Base-by-base conservation (phyloP, 1,139 yeast species). In the Hansenula lynferdii region DNA sequence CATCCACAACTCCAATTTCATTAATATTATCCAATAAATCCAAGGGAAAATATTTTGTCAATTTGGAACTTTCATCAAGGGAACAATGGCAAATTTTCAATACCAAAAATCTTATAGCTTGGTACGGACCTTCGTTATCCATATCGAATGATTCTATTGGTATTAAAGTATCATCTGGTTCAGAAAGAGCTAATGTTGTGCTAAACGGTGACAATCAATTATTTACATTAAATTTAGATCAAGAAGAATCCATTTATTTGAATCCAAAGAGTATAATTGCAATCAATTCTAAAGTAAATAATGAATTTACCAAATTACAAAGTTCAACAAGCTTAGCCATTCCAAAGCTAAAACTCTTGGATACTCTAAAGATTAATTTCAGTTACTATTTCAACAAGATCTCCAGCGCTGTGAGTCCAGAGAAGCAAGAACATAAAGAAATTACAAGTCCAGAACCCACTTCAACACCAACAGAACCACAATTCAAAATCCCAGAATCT, bases 1-100 rank as follows among this genome's bases (percentile, higher is more conserved):
- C 50, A 2, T 53, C 60, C 2, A 51, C 50, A 3, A 45, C 47
- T 7, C 48, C 53, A 15, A 43, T 48, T 8, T 43, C 50, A 4
- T 51, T 36, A 42, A 45, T 33, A 40, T 47, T 47, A 15, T 53
- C 40, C 36, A 51, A 33, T 42, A 45, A 28, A 42, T 47, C 9
- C 40, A 7, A 18, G 14, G 42, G 34, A 30, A 48, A 21, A 31
- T 39, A 39, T 10, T 42, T 48, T n/a, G 39, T 48, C 20, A 48
- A 40, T 26, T 17, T 49, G 21, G 45, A 45, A 20, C n/a, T 48
- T 10, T 5, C 10, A 1, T 15, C 14, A 8, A 12, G 29, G 6
- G 38, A 37, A 3, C 18, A 29, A 6, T 47, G 49, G 48, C 36
- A 22, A 2, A 41, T 48, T 5, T 28, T 44, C 37, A 35, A 42